These are phyloP conservation scores for Nyssa sinensis DNA, from an alignment of 148 eudicot genomes.

Conservation along the genomic window DNA sequence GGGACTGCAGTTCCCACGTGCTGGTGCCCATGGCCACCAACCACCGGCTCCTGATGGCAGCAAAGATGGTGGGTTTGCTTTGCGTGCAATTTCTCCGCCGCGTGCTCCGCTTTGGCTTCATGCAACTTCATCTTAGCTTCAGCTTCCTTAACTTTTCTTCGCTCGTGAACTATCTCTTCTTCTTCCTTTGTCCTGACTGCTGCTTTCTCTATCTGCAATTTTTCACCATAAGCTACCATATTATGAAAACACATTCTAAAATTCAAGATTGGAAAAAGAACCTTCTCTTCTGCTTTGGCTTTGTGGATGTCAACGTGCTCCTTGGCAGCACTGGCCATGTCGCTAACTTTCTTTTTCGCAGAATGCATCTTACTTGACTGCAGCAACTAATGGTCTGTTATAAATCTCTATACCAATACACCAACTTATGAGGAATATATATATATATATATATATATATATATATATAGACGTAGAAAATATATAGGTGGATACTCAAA, in stretches of 20 bases:
- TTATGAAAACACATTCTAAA: too few species aligned
- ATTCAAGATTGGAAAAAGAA: too few species aligned
- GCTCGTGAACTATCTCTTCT: slow-evolving; percentile 50
- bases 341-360: slow-evolving; percentile 59
- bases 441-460: too few species aligned
- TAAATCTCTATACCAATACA: too few species aligned
- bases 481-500: background rate
- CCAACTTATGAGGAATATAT: too few species aligned
- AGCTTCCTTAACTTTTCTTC: slow-evolving; percentile 67
- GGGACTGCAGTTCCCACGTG: slow-evolving; percentile 14
- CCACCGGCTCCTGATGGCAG: background rate
- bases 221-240: too few species aligned
- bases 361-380: slow-evolving; percentile 48
- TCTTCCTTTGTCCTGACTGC: slow-evolving; percentile 57
- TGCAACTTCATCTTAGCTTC: slow-evolving; percentile 72
- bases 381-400: too few species aligned
- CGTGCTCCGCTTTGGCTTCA: slow-evolving; percentile 49
- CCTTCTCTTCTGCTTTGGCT: slow-evolving; percentile 59
- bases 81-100: slow-evolving; percentile 44
- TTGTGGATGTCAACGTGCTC: slow-evolving; percentile 41
- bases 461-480: too few species aligned
- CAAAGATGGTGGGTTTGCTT: slow-evolving; percentile 15
- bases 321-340: slow-evolving; percentile 63
- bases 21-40: slow-evolving; percentile 14
- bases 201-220: slow-evolving; percentile 43